phyloP scores from a whole-genome alignment of 768 basidiomycete genomes.

The Chalciporus sphaerocephalus region DNA sequence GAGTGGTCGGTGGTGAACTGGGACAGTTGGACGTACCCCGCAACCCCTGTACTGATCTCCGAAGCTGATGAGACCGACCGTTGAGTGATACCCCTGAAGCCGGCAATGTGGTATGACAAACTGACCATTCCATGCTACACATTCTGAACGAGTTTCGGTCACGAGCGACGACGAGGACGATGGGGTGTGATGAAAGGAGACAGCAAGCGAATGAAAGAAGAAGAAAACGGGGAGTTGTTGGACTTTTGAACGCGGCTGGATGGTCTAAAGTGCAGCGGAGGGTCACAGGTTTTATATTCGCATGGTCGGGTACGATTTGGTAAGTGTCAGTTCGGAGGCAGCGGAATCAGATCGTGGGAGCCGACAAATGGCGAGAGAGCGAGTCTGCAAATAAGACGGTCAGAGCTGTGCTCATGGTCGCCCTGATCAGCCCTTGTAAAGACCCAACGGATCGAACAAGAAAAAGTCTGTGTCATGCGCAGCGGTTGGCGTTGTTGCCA shows the following conservation, averaged over 20 bases:
- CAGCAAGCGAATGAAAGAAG: background rate
- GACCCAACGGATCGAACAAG: background rate
- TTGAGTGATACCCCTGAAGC: conserved; percentile 5
- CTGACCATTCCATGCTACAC: conserved; percentile 59
- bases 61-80: conserved; percentile 22
- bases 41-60: conserved; percentile 45
- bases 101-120: conserved; percentile 3
- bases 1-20: too few relatives aligned
- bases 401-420: conserved; percentile 22
- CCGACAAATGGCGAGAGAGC: conserved; percentile 2
- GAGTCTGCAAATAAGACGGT: conserved; percentile 3
- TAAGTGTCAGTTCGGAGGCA: conserved; percentile 30
- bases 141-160: conserved; percentile 30
- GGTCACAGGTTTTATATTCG: conserved; percentile 27
- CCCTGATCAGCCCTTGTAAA: conserved; percentile 31
- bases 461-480: conserved; percentile 12
- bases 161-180: background rate
- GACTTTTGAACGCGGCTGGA: background rate
- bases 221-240: background rate
- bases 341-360: conserved; percentile 35
- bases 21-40: conserved; percentile 33
- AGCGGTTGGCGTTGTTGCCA: conserved; percentile 13
- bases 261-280: background rate
- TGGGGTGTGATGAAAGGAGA: background rate
- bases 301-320: conserved; percentile 24